Base-by-base conservation (phyloP, 257 asterid species). In the Echium plantagineum region DNA sequence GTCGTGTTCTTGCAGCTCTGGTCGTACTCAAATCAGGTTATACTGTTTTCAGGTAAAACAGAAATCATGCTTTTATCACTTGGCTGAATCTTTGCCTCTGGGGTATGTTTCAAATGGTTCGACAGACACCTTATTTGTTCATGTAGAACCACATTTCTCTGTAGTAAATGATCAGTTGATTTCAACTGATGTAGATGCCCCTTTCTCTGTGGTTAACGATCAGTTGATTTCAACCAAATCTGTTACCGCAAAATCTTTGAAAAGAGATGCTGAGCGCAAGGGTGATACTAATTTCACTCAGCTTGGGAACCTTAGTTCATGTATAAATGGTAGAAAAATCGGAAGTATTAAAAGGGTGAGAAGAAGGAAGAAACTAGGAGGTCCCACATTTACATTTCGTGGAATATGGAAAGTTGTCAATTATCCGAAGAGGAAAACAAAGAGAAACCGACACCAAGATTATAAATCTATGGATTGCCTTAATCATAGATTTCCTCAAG, bases 51-150 rank as follows among this genome's bases (percentile, higher is more conserved):
- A 86, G 90, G 86, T 86, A 66, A 70, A 79, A 66, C 70, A 51
- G 71, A 77, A 66, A 49, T 73, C 81, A 13, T 46, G 61, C 65
- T 62, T 53, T 21, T 86, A 86, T 70, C 69, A 68, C 63, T 74
- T 80, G n/a, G 65, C 90, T 1, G 83, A 76, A 30, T 79, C 80
- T 38, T 55, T 81, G 63, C 89, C 84, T 69, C 80, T 83, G 62
- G 75, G 74, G 71, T 59, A 66, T 66, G 89, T 71, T 61, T 81
- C 76, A 42, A 53, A 21, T 62, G 69, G 74, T 66, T 63, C 74
- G 22, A 71, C 77, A 61, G 64, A 22, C 26, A 35, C 68, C 64
- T 72, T 82, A 83, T 78, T 78, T 73, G 82, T 86, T 42, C 83
- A 69, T 20, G 57, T 74, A 28, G 63, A 66, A 52, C 78, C 65